phyloP scores from a whole-genome alignment of 2,329 filamentous ascomycete genomes.

The Madurella mycetomatis region DNA sequence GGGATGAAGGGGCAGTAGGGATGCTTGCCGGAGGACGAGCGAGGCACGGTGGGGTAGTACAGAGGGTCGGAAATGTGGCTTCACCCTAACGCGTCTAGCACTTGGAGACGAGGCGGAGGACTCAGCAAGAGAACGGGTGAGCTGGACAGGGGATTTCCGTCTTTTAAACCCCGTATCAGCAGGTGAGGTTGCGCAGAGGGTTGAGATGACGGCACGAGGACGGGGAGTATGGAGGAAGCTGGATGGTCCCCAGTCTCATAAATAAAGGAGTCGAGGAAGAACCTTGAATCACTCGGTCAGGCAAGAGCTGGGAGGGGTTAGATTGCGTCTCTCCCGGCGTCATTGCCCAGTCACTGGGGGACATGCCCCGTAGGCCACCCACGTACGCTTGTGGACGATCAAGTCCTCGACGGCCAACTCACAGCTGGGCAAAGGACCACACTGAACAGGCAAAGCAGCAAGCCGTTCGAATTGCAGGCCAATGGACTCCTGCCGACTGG shows the following conservation, averaged over 20 bases:
- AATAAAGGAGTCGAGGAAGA: constrained; percentile 16
- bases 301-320: constrained; percentile 21
- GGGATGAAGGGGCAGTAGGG: constrained; percentile 24
- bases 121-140: constrained; percentile 4
- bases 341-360: constrained; percentile 15
- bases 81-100: constrained; percentile 6
- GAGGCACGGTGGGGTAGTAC: constrained; percentile 18
- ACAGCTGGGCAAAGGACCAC: constrained; percentile 24
- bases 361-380: constrained; percentile 15
- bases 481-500: constrained; percentile 14
- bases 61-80: constrained; percentile 13
- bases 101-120: constrained; percentile 2
- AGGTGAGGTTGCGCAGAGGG: constrained; percentile 38
- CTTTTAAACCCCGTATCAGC: constrained; percentile 21
- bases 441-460: constrained; percentile 32
- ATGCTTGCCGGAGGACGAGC: constrained; percentile 14
- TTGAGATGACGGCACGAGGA: constrained; percentile 40
- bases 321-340: constrained; percentile 20
- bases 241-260: constrained; percentile 31
- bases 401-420: constrained; percentile 12
- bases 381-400: constrained; percentile 21
- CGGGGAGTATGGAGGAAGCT: constrained; percentile 33
- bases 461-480: constrained; percentile 32
- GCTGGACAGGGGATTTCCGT: constrained; percentile 16
- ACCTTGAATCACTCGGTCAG: constrained; percentile 19